A percentile compares a stretch with the other conserved stretches of the same genome.
phyloP scores from a whole-genome alignment of 768 basidiomycete genomes.

The Tephrocybe sp. region DNA sequence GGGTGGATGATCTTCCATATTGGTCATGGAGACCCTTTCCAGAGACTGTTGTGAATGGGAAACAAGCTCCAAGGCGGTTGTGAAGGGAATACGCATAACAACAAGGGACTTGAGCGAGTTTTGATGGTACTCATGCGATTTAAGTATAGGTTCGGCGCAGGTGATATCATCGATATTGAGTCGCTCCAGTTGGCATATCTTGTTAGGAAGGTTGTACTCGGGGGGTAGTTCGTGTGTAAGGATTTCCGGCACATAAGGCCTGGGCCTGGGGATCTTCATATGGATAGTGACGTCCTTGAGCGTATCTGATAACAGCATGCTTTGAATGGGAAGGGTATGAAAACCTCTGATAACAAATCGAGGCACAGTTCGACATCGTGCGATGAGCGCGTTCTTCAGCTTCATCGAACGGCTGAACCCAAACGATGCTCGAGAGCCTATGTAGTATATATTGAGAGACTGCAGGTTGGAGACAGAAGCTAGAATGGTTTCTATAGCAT shows the following conservation, averaged over 20 bases:
- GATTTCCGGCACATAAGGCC: not conserved
- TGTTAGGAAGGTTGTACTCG: not conserved
- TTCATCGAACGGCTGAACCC: not conserved
- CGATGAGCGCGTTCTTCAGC: not conserved
- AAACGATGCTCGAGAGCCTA: not conserved
- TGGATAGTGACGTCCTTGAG: not conserved
- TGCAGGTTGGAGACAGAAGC: not conserved
- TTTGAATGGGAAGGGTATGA: not conserved
- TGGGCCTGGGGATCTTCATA: not conserved
- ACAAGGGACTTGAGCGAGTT: not conserved
- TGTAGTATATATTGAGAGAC: not conserved
- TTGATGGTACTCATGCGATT: not conserved
- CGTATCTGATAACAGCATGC: not conserved
- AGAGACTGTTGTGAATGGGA: not conserved
- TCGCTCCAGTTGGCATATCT: not conserved
- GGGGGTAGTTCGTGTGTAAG: not conserved
- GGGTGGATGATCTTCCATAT: not conserved
- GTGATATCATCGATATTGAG: not conserved
- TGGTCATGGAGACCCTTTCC: not conserved
- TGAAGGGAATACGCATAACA: not conserved
- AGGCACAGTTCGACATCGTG: not conserved
- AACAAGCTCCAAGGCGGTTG: not conserved
- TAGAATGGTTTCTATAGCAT: too few relatives aligned
- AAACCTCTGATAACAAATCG: not conserved
- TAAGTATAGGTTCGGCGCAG: not conserved